Percentiles rank a stretch among this genome's conserved stretches.
These are phyloP conservation scores for Metarhizium anisopliae DNA, from an alignment of 2,329 filamentous ascomycete species.

Conservation along the genomic window DNA sequence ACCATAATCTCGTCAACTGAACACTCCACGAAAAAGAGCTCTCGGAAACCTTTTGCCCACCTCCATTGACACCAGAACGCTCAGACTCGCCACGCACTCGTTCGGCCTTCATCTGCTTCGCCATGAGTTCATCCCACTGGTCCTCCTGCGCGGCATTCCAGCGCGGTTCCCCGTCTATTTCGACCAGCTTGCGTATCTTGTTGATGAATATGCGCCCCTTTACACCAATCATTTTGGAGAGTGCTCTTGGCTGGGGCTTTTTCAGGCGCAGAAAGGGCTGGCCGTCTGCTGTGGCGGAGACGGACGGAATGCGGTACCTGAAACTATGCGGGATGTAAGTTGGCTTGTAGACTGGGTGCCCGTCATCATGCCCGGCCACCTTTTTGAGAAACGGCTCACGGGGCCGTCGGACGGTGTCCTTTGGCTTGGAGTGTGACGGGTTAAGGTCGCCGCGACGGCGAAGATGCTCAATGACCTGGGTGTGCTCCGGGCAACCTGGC, in stretches of 20 bases:
- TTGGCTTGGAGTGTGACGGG: slow-evolving; percentile 8
- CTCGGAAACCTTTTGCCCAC: slow-evolving; percentile 3
- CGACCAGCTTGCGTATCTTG: slow-evolving; percentile 27
- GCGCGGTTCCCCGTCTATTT: slow-evolving; percentile 29
- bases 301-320: slow-evolving; percentile 40
- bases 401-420: slow-evolving; percentile 7
- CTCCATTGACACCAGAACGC: background rate
- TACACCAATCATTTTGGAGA: slow-evolving; percentile 49
- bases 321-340: slow-evolving; percentile 28
- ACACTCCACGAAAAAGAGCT: slow-evolving; percentile 21
- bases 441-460: slow-evolving; percentile 15
- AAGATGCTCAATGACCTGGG: slow-evolving; percentile 32
- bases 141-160: slow-evolving; percentile 32
- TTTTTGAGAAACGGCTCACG: slow-evolving; percentile 25
- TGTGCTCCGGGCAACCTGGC: slow-evolving; percentile 29
- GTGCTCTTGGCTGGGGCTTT: slow-evolving; percentile 53
- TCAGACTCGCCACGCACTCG: background rate
- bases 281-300: slow-evolving; percentile 42
- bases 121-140: slow-evolving; percentile 35
- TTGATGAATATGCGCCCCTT: slow-evolving; percentile 36
- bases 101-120: slow-evolving; percentile 12
- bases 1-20: slow-evolving; percentile 22
- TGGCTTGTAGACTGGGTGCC: slow-evolving; percentile 36
- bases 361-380: slow-evolving; percentile 21
- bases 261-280: slow-evolving; percentile 57